Base-by-base conservation (phyloP, 129 eudicot species). In the Oenanthe sinensis region DNA sequence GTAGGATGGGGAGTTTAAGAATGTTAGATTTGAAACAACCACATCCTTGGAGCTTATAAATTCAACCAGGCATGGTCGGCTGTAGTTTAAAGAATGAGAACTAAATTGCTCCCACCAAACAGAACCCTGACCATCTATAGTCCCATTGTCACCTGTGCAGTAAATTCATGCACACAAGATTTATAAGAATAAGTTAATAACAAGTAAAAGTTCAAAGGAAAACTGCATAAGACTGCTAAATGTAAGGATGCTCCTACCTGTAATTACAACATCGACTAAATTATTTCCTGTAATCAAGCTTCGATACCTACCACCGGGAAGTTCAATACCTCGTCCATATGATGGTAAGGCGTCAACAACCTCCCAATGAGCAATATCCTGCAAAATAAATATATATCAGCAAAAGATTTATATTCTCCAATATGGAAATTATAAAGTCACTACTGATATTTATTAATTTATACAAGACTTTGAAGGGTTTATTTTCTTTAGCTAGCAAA, bases 71-170 rank as follows among this genome's bases (percentile, higher is more conserved):
- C 87, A 90, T 65, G 98, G 97, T 10, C 97, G 86, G 71, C 92
- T 94, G 75, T 91, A 82, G 82, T 90, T 94, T 83, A 91, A 83
- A n/a, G 91, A 89, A 88, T 87, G 88, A 62, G 89, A 79, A 48
- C 75, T 68, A 55, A 87, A 85, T 74, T 78, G 81, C 50, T 94
- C 87, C 98, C 98, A 94, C 98, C 98, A 94, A 47, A 89, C 80
- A 5, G 91, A 91, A 77, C 98, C 98, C 76, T 94, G 97, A 13
- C 98, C 98, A 81, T 91, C 97, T 33, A 94, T 88, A 74, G 98
- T 94, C 42, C 96, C 98, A 81, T 91, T 89, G 44, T 91, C 89
- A 49, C 98, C 97, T 94, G 82, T 71, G 74, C 63, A 78, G 52
- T 3, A 10, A n/a, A 43, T 75, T 1, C 26, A 28, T 33, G 1